Base-by-base conservation (phyloP, 1,139 yeast genomes). In the Blastobotrys persicus region DNA sequence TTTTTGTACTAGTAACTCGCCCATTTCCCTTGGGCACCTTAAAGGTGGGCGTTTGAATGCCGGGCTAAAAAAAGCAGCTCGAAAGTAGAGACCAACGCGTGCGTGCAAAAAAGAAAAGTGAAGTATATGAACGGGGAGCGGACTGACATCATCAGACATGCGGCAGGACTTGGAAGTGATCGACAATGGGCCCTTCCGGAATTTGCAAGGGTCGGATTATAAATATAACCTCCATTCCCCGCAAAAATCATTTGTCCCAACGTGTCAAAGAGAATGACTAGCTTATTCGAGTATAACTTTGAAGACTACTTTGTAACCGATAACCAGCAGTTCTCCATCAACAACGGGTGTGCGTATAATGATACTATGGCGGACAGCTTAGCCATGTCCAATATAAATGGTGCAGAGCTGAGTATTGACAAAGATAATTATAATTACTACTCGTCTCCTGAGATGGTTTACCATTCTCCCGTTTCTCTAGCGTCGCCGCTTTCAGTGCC, bases 101-200 rank as follows among this genome's bases (percentile, higher is more conserved):
- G 35, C 7, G 20, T 34, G 14, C 17, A 19, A 16, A 34, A 34
- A 34, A 34, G 17, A 16, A 34, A 16, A 19, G 38, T 19, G 38
- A 4, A 9, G 38, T 16, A 32, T 13, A 32, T 32, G 20, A 6
- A 16, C 18, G 20, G 18, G 38, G 7, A 19, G 38, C 12, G 38
- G 38, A 23, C 20, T 34, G 38, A 34, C 38, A 34, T 34, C 38
- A 34, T 34, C 38, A 23, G 38, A 14, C 38, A 7, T 34, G 4
- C 20, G 14, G 14, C 38, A 34, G 17, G 38, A 23, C 38, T 34
- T 19, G 17, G 38, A 34, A 34, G 5, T 13, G 38, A 34, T 34
- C 38, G 38, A 34, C 38, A 34, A 6, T 14, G 5, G 13, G 14
- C 14, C 14, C 17, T 34, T 34, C 38, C 38, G 38, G 38, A 34